Base-by-base conservation (phyloP, 2,329 filamentous ascomycete species). In the Teratosphaeria destructans region DNA sequence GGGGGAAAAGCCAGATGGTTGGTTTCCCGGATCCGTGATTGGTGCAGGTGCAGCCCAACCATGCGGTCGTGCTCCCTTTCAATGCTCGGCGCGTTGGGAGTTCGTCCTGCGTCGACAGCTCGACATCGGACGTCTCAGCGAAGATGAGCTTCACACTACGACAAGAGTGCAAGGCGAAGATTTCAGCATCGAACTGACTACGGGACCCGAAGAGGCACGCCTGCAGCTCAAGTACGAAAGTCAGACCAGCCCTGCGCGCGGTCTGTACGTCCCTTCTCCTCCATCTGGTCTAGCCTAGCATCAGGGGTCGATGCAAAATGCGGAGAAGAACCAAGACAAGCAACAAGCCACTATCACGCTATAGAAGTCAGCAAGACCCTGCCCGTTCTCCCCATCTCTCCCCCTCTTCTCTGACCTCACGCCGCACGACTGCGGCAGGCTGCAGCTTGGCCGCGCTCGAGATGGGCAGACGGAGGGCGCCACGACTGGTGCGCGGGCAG, bases 281-380 rank as follows among this genome's bases (percentile, higher is more conserved):
- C 52, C 53, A 54, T 54, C 34, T 23, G 47, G 59, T 27, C 57
- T 61, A 61, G 60, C 61, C 60, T 23, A 56, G 61, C 47, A 54
- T 57, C 55, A 60, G 60, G 60, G 58, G 56, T 49, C 56, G 52
- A 52, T 58, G 53, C 39, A 62, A 55, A 60, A 62, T 62, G 61
- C 61, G 61, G 61, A 62, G 61, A 62, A 62, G 35, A 16, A 27
- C 37, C 29, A 32, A 32, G 29, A 49, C 3, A 52, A 53, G 23
- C 37, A 47, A 4, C 58, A 57, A 10, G 39, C 27, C 27, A 54
- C 53, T 14, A 16, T 54, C 53, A 32, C 53, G 27, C 23, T 53
- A 32, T 32, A 26, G 14, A 53, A 53, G 52, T 53, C 23, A 53
- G 52, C 34, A 32, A 14, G 34, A 23, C 19, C 43, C 43, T 49